Conservation (phyloP, 257 asterid genomes). For the Capsicum rhomboideum region DNA sequence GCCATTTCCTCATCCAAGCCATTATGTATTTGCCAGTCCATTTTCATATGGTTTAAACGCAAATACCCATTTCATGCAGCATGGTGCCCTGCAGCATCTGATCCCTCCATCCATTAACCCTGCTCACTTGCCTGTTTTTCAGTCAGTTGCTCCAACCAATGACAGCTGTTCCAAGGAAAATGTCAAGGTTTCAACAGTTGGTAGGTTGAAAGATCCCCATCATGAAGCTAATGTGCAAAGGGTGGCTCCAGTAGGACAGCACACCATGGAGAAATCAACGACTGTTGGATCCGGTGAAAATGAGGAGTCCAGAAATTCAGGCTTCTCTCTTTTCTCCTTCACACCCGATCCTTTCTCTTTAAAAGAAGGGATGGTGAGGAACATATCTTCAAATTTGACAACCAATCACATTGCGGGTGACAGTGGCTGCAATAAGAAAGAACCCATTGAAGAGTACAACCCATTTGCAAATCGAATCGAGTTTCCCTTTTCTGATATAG, state of each 20-base stretch:
- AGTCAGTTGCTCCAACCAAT: slow-evolving; percentile 48
- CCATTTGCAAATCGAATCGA: slow-evolving; percentile 81
- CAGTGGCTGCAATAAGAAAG: slow-evolving; percentile 40
- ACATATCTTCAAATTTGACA: slow-evolving; percentile 21
- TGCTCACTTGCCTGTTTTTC: slow-evolving; percentile 50
- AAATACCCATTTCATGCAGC: slow-evolving; percentile 52
- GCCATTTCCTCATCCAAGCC: slow-evolving; percentile 62
- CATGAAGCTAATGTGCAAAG: slow-evolving; percentile 18
- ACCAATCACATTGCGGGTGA: slow-evolving; percentile 23
- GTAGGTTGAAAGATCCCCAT: slow-evolving; percentile 24
- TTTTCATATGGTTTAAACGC: slow-evolving; percentile 62
- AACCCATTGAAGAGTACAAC: slow-evolving; percentile 73
- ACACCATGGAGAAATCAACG: slow-evolving; percentile 22
- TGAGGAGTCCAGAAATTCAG: slow-evolving; percentile 36
- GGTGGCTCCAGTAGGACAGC: slow-evolving; percentile 18
- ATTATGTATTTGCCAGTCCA: slow-evolving; percentile 46
- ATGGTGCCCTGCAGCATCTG: slow-evolving; percentile 56
- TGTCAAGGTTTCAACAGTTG: slow-evolving; percentile 24
- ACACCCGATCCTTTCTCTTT: slow-evolving; percentile 36
- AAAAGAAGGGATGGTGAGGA: slow-evolving; percentile 33
- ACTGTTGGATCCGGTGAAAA: slow-evolving; percentile 25
- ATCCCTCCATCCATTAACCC: slow-evolving; percentile 45
- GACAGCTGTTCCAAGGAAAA: slow-evolving; percentile 28
- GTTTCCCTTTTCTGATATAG: slow-evolving; percentile 68
- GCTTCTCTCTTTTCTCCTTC: slow-evolving; percentile 85